Conservation (phyloP, 345 rosid genomes). For the Camelina laxa region DNA sequence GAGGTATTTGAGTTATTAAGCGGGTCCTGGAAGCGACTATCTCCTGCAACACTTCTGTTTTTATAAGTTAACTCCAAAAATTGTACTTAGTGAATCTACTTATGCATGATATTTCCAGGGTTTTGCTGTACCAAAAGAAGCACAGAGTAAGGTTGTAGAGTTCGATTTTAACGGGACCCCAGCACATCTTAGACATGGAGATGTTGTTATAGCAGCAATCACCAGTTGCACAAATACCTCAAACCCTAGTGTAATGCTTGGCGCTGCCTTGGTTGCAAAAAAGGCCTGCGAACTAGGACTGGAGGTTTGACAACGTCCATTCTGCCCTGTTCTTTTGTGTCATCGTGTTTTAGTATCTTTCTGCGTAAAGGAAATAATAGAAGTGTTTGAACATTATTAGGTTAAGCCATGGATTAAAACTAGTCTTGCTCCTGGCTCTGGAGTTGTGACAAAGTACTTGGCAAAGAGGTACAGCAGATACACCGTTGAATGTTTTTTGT, state of each 20-base stretch:
- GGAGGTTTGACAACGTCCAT: not conserved
- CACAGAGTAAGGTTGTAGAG: not conserved
- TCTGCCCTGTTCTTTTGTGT: not conserved
- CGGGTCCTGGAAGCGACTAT: not conserved
- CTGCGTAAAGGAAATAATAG: not conserved
- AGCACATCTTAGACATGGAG: conserved; percentile 8
- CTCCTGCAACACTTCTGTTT: not conserved
- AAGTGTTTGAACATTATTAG: not conserved
- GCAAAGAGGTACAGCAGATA: conserved; percentile 1
- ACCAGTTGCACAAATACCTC: conserved; percentile 7
- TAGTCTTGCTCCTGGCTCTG: conserved; percentile 5
- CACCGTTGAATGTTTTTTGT: conserved; percentile 2
- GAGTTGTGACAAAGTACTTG: conserved; percentile 9
- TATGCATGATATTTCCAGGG: not conserved
- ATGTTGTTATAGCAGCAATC: conserved; percentile 10
- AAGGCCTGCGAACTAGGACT: conserved; percentile 4
- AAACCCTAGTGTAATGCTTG: conserved; percentile 12
- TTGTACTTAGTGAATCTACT: not conserved
- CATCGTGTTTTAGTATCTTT: not conserved
- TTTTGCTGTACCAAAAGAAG: conserved; percentile 10
- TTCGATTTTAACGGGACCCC: conserved; percentile 2
- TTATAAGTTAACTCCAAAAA: not conserved
- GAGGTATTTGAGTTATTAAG: not conserved
- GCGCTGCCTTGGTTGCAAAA: conserved; percentile 5
- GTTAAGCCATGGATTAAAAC: conserved; percentile 12